A percentile compares a stretch with the other conserved stretches of the same genome.
phyloP scores from a whole-genome alignment of 768 basidiomycete genomes.

The Phylloporus sp. region DNA sequence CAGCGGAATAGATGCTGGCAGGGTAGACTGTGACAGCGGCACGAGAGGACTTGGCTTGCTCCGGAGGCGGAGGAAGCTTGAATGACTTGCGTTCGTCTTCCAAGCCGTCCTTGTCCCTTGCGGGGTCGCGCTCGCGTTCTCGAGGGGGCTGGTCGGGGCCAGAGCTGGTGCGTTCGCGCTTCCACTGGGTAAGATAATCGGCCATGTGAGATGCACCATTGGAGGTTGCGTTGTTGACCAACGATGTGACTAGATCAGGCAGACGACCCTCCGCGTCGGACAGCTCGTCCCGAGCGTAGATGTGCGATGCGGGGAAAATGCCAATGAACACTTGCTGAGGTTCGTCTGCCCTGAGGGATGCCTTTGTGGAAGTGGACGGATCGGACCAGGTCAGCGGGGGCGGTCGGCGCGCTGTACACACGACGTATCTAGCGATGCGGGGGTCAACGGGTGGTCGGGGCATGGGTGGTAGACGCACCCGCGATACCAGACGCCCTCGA shows the following conservation, averaged over 20 bases:
- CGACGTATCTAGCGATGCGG: constrained; percentile 62
- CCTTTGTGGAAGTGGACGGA: constrained; percentile 40
- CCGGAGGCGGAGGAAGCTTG: constrained; percentile 67
- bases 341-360: constrained; percentile 62
- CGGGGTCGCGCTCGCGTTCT: constrained; percentile 33
- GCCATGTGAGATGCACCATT: constrained; percentile 38
- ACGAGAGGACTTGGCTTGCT: constrained; percentile 68
- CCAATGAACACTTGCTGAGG: constrained; percentile 88
- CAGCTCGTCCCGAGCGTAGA: constrained; percentile 80
- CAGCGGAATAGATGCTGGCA: constrained; percentile 68
- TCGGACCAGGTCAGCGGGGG: constrained; percentile 71
- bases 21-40: constrained; percentile 70
- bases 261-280: constrained; percentile 85
- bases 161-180: constrained; percentile 29
- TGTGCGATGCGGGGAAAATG: constrained; percentile 88
- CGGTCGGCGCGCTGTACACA: constrained; percentile 66
- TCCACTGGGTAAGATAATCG: constrained; percentile 44
- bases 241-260: constrained; percentile 62
- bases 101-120: constrained; percentile 60
- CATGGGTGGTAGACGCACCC: constrained; percentile 77
- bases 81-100: constrained; percentile 59
- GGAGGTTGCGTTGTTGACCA: constrained; percentile 36
- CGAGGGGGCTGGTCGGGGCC: constrained; percentile 22
- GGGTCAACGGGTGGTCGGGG: no score
- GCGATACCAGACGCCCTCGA: constrained; percentile 85